Evolutionary conservation across 306 rosid genomes (phyloP).

Genomic region (Abrus precatorius): DNA sequence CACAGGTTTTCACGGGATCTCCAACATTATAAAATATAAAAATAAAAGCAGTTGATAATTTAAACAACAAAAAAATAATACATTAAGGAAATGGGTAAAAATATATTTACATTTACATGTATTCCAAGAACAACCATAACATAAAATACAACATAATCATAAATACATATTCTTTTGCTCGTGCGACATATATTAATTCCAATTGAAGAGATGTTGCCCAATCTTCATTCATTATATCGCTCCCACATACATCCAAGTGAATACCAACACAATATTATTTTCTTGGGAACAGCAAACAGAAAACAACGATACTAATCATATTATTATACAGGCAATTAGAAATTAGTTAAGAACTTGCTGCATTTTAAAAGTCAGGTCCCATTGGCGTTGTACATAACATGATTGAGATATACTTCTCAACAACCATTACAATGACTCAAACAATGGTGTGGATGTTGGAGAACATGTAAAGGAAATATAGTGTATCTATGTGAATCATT

Average conservation of each 20-base stretch:
- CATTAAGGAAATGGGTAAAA: no score
- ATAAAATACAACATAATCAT: not conserved
- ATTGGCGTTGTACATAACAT: conserved; percentile 21
- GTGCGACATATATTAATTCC: not conserved
- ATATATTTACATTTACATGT: no score
- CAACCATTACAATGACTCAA: conserved; percentile 36
- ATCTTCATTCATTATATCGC: conserved; percentile 3
- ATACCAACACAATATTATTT: conserved; percentile 16
- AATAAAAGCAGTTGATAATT: no score
- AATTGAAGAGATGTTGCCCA: not conserved
- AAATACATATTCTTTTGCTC: not conserved
- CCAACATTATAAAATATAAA: no score
- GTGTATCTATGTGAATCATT: not conserved
- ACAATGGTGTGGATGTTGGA: not conserved
- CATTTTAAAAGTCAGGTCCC: conserved; percentile 27
- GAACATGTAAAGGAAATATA: not conserved
- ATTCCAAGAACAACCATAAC: no score
- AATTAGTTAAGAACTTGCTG: conserved; percentile 28
- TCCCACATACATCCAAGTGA: conserved; percentile 30
- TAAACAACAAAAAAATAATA: no score
- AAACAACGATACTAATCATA: conserved; percentile 26
- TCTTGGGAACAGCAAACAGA: conserved; percentile 6
- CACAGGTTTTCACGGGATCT: no score
- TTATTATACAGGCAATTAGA: not conserved
- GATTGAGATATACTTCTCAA: conserved; percentile 39